phyloP scores from a whole-genome alignment of 768 basidiomycete species.

The Cystobasidium tubakii region DNA sequence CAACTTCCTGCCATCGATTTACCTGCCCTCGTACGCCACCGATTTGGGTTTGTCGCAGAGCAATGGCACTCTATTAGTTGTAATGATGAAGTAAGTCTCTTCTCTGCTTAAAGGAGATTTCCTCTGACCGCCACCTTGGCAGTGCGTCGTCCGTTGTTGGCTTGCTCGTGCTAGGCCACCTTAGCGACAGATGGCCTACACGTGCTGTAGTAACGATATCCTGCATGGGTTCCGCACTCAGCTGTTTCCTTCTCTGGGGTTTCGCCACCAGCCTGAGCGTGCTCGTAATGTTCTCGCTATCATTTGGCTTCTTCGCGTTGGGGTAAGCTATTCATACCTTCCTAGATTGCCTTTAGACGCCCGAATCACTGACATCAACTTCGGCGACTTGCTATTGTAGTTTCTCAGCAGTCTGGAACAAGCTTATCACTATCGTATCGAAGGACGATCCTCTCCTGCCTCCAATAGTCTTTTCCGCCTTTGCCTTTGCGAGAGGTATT shows the following conservation, averaged over 20 bases:
- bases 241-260: constrained; percentile 31
- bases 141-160: constrained; percentile 25
- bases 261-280: constrained; percentile 14
- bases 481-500: constrained; percentile 9
- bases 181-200: constrained; percentile 28
- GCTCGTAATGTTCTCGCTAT: constrained; percentile 6
- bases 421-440: constrained; percentile 6
- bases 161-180: constrained; percentile 18
- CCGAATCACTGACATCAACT: no score
- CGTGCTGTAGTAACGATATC: constrained; percentile 3
- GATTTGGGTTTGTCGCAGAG: constrained; percentile 21
- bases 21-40: constrained; percentile 21
- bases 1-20: constrained; percentile 22
- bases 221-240: constrained; percentile 10
- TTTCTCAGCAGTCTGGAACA: constrained; percentile 24
- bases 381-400: neutral
- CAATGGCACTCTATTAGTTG: constrained; percentile 23
- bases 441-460: constrained; percentile 19
- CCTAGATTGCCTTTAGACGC: no score
- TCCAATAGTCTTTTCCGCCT: constrained; percentile 14
- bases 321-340: constrained; percentile 1
- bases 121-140: neutral
- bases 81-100: constrained; percentile 11
- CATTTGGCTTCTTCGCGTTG: constrained; percentile 10
- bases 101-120: neutral